A percentile compares a stretch with the other conserved stretches of the same genome.
These are phyloP conservation scores for Chytriomyces hyalinus DNA, from an alignment of 192 early-diverging fungal genomes.

Conservation along the genomic window DNA sequence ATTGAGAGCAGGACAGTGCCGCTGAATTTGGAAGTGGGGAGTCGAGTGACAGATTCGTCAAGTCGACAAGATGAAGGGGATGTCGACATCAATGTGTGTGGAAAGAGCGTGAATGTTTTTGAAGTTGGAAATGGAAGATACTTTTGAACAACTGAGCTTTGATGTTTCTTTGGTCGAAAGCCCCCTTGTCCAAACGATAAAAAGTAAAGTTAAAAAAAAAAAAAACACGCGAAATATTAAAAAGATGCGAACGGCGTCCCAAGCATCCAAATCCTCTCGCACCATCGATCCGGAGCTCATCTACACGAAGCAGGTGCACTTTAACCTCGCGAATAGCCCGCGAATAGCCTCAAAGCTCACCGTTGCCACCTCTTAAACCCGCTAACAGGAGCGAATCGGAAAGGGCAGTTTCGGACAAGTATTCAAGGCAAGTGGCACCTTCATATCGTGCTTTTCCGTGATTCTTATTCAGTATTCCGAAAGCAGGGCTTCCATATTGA, in stretches of 20 bases:
- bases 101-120: not conserved
- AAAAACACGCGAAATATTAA: not conserved
- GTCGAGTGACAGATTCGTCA: not conserved
- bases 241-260: not conserved
- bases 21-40: not conserved
- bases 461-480: no score
- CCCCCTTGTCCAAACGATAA: not conserved
- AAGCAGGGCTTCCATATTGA: constrained; percentile 66
- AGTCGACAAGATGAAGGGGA: not conserved
- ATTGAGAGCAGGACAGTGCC: not conserved
- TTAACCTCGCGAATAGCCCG: not conserved
- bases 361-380: not conserved
- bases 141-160: constrained; percentile 2
- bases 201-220: not conserved
- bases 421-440: constrained; percentile 32
- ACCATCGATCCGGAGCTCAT: constrained; percentile 18
- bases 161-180: not conserved
- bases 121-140: not conserved
- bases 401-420: constrained; percentile 62
- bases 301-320: constrained; percentile 10
- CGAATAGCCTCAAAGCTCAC: not conserved
- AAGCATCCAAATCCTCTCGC: constrained; percentile 2
- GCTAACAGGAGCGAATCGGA: constrained; percentile 23
- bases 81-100: not conserved
- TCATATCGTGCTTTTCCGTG: constrained; percentile 2